Base-by-base conservation (phyloP, 371 early-diverging fungal species). In the Mucor indicus region DNA sequence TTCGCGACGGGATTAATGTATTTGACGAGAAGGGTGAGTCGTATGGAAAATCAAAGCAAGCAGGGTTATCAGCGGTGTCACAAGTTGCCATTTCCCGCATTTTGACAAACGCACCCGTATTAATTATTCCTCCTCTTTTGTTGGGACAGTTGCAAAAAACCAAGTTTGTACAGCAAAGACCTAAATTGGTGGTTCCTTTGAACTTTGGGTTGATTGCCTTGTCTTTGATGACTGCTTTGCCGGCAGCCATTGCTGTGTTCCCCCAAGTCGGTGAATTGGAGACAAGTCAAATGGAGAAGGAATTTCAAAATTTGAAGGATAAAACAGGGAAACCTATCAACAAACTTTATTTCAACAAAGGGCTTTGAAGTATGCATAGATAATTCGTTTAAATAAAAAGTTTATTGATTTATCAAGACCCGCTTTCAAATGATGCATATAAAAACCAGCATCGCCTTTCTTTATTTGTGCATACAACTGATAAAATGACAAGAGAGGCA, bases 51-150 rank as follows among this genome's bases (percentile, higher is more conserved):
- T 84, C 85, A 9, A 76, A 79, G 53, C 58, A 52, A 22, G 92
- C 92, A 3, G 92, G 89, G 3, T 44, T 69, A 39, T 62, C 71
- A 0, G 90, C 89, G 30, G 79, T 91, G 20, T 64, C 78, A 7
- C 89, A 87, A 55, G 81, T 81, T 15, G 89, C 90, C 13, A 75
- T 91, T 46, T 87, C 88, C 6, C 85, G 91, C 47, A 67, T 91
- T n/a, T 67, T 84, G 21, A 88, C 89, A 24, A 77, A 83, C 31
- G 78, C 81, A 38, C 91, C 90, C 13, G 85, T 82, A 6, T 47
- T 90, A 45, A 81, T 86, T n/a, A 59, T 89, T 35, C 89, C 91
- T 13, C 83, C 85, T 16, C 27, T 87, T 15, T 59, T 89, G 17
- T 57, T 91, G 63, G 65, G 81, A 21, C 81, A 69, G 35, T 61